Evolutionary conservation across 1,284 basidiomycete genomes (phyloP).

Genomic region (Trametes sp.): DNA sequence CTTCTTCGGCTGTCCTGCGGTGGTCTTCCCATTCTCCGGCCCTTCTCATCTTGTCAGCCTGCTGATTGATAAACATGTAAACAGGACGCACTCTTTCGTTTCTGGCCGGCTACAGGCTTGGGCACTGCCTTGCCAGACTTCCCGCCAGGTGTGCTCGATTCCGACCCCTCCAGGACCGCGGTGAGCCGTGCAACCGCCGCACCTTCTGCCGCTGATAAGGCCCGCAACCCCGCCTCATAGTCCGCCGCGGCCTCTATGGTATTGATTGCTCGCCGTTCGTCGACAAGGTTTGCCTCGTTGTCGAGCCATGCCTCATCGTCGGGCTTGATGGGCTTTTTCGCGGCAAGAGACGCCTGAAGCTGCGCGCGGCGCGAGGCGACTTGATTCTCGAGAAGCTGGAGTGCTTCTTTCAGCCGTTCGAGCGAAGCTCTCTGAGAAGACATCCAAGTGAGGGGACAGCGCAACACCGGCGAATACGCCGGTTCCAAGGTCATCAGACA

Average conservation of each 20-base stretch:
- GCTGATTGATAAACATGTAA: too few relatives aligned
- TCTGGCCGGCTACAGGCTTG: neutral
- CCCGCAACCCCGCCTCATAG: neutral
- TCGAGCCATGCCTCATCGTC: slow-evolving; percentile 11
- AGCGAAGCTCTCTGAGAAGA: neutral
- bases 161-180: too few relatives aligned
- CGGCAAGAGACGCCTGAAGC: neutral
- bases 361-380: neutral
- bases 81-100: neutral
- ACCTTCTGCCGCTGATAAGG: neutral
- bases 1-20: neutral
- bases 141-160: too few relatives aligned
- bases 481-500: too few relatives aligned
- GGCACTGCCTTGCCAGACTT: too few relatives aligned
- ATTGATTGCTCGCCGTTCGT: neutral
- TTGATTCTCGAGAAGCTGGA: neutral
- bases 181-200: neutral
- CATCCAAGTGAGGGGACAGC: neutral
- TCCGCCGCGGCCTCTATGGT: neutral
- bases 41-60: neutral
- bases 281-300: slow-evolving; percentile 6
- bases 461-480: too few relatives aligned
- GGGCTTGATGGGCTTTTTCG: neutral
- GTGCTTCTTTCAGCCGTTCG: neutral
- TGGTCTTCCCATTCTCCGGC: neutral